Conservation (phyloP, 129 eudicot genomes). For the Tanacetum coccineum region DNA sequence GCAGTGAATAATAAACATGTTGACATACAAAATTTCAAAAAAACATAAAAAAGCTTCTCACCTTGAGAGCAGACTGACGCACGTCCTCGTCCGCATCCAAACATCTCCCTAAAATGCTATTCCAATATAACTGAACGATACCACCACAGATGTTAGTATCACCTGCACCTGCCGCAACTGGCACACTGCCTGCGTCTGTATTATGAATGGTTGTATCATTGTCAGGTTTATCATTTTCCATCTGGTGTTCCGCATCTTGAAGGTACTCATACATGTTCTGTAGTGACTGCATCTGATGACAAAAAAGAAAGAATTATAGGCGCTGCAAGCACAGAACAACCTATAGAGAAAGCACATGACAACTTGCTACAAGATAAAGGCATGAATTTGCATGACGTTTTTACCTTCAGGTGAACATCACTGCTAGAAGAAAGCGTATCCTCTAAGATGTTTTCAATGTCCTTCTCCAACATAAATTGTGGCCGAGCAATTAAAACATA, state of each 20-base stretch:
- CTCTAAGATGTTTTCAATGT: slow-evolving; percentile 71
- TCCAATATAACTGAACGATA: slow-evolving; percentile 90
- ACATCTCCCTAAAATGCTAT: slow-evolving; percentile 73
- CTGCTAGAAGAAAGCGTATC: slow-evolving; percentile 61
- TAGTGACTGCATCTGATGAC: slow-evolving; percentile 79
- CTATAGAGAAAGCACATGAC: neutral
- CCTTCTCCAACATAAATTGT: slow-evolving; percentile 84
- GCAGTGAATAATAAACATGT: slow-evolving; percentile 12
- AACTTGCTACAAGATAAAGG: neutral
- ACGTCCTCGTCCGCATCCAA: slow-evolving; percentile 80
- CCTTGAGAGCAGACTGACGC: slow-evolving; percentile 88
- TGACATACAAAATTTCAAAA: neutral
- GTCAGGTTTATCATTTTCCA: slow-evolving; percentile 57
- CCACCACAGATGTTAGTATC: slow-evolving; percentile 98
- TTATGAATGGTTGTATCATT: slow-evolving; percentile 34
- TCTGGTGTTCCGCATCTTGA: slow-evolving; percentile 78
- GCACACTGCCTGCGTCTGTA: slow-evolving; percentile 56
- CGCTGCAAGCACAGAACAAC: neutral
- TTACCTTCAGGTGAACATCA: slow-evolving; percentile 86
- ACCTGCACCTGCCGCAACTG: slow-evolving; percentile 99
- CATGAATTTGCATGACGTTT: neutral
- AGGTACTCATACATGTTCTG: slow-evolving; percentile 91
- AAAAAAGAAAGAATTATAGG: slow-evolving; percentile 10
- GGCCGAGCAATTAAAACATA: slow-evolving; percentile 87
- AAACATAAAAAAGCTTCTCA: slow-evolving; percentile 6